Base-by-base conservation (phyloP, 768 basidiomycete species). In the Rhodotorula graminis region DNA sequence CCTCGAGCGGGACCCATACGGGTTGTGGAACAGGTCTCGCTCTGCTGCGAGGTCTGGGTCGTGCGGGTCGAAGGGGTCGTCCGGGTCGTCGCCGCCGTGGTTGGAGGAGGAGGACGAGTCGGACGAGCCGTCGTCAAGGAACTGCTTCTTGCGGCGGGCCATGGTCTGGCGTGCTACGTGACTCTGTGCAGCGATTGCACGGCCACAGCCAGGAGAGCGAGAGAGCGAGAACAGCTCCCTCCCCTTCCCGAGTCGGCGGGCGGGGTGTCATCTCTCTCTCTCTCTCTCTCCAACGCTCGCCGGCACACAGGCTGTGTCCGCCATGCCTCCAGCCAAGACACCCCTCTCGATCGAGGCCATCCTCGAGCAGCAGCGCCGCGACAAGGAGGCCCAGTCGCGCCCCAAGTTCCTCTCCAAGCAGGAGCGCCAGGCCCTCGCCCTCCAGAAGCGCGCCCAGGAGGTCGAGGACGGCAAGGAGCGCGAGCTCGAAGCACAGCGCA, bases 381-480 rank as follows among this genome's bases (percentile, higher is more conserved):
- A 95, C 80, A 92, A 89, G 78, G 93, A 96, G 71, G 90, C 90
- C 2, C 90, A 92, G 61, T 84, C 93, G 62, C 96, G 92, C 86
- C 95, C 95, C 49, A 95, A 88, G 81, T 98, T 98, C 83, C 84
- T 98, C 23, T 87, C 91, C 5, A 98, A 91, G 82, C 91, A 93
- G 75, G 91, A 96, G 78, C 87, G 95, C 61, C 92, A 91, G 27
- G 87, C 87, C 78, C 82, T 96, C 49, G 95, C 95, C 7, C 90
- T 97, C 71, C 88, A 89, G 25, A 90, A 91, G 77, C 88, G 95
- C 23, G 86, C 88, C 29, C 86, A 89, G 70, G 94, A 97, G 80
- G 89, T 97, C 53, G 85, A 83, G 63, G 87, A 87, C 57, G 86
- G 91, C 78, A 88, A 85, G 71, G 87, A 86, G 66, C 85, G 84